A percentile compares a stretch with the other conserved stretches of the same genome.
Conservation (phyloP, 1,284 basidiomycete species). For the Malassezia pachydermatis region DNA sequence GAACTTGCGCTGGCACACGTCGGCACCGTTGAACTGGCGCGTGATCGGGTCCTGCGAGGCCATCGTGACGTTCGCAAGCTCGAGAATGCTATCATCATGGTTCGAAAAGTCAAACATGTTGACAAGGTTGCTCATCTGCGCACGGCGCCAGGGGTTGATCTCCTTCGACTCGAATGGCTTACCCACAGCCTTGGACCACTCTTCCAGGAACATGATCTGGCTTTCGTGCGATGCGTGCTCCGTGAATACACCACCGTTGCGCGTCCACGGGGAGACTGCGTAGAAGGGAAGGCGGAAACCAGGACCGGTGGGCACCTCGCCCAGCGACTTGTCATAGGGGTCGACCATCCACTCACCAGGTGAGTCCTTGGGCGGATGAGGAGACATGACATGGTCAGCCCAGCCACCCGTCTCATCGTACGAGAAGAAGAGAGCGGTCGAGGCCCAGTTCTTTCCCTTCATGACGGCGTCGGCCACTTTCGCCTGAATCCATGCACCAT, state of each 20-base stretch:
- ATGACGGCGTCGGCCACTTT: slow-evolving; percentile 32
- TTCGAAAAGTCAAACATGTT: slow-evolving; percentile 33
- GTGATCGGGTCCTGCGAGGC: slow-evolving; percentile 20
- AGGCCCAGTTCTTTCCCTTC: slow-evolving; percentile 24
- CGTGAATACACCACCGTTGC: slow-evolving; percentile 34
- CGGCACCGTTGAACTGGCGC: slow-evolving; percentile 21
- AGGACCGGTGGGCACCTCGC: slow-evolving; percentile 26
- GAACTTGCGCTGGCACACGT: slow-evolving; percentile 4
- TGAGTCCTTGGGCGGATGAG: slow-evolving; percentile 13
- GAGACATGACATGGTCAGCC: slow-evolving; percentile 30
- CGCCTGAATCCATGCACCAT: slow-evolving; percentile 37
- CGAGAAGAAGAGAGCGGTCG: slow-evolving; percentile 29
- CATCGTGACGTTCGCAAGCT: slow-evolving; percentile 14
- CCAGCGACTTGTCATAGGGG: slow-evolving; percentile 24
- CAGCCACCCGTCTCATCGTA: slow-evolving; percentile 42
- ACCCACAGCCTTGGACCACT: slow-evolving; percentile 33
- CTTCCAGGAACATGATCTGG: slow-evolving; percentile 35
- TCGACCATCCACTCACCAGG: slow-evolving; percentile 31
- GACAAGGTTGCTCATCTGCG: slow-evolving; percentile 30
- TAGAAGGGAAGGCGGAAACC: slow-evolving; percentile 40
- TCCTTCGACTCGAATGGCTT: slow-evolving; percentile 25
- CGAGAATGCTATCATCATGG: slow-evolving; percentile 16
- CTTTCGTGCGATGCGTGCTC: slow-evolving; percentile 31
- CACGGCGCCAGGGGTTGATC: slow-evolving; percentile 31
- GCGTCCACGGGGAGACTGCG: slow-evolving; percentile 33